These are phyloP conservation scores for Orobanche coerulescens DNA, from an alignment of 257 asterid species.

Conservation along the genomic window DNA sequence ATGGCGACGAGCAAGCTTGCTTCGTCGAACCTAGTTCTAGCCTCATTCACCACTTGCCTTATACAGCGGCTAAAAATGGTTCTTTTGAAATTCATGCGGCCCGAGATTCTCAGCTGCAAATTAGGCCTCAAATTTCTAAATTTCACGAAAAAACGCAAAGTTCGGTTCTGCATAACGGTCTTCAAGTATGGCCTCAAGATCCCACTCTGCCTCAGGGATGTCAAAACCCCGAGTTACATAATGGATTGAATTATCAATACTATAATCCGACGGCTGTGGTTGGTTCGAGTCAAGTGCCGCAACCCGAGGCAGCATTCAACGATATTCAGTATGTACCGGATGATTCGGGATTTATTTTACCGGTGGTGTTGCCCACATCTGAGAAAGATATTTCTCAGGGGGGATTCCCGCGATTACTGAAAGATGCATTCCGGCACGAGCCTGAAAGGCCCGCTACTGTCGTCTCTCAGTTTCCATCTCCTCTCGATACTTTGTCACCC, in stretches of 20 bases:
- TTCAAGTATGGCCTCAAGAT: slow-evolving; percentile 26
- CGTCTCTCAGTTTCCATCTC: slow-evolving; percentile 34
- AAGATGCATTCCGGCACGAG: slow-evolving; percentile 30
- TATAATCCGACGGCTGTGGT: slow-evolving; percentile 28
- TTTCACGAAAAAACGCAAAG: slow-evolving; percentile 19
- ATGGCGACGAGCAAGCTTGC: slow-evolving; percentile 21
- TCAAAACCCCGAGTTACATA: slow-evolving; percentile 32
- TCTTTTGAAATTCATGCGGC: slow-evolving; percentile 23
- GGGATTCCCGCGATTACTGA: slow-evolving; percentile 27
- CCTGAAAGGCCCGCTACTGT: slow-evolving; percentile 25
- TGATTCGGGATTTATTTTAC: slow-evolving; percentile 26
- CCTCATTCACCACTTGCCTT: slow-evolving; percentile 22
- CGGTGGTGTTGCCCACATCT: slow-evolving; percentile 22
- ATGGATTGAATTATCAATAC: slow-evolving; percentile 27
- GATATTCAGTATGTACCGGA: slow-evolving; percentile 28
- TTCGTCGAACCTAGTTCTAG: slow-evolving; percentile 26
- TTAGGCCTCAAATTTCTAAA: slow-evolving; percentile 24
- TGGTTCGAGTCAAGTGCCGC: slow-evolving; percentile 28
- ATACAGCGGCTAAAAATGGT: slow-evolving; percentile 29
- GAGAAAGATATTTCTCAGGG: slow-evolving; percentile 24
- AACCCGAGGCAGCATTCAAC: slow-evolving; percentile 25
- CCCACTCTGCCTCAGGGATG: slow-evolving; percentile 22
- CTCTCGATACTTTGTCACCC: slow-evolving; percentile 34
- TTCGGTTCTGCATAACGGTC: slow-evolving; percentile 25
- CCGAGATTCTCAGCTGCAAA: slow-evolving; percentile 21